These are phyloP conservation scores for Phytophthora pini DNA, from an alignment of 352 stramenopile species.

Conservation along the genomic window DNA sequence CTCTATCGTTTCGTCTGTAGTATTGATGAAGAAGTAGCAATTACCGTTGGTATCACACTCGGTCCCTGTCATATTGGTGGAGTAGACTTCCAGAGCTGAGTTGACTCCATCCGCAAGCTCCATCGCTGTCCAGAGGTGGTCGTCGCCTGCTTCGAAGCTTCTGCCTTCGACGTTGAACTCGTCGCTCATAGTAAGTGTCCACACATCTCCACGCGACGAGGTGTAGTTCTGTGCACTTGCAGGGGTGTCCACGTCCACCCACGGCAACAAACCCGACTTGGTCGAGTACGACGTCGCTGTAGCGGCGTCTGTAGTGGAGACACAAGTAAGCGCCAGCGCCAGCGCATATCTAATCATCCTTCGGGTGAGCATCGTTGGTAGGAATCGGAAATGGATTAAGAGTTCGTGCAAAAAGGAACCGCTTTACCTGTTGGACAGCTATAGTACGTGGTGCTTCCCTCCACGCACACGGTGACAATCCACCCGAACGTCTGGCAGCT, in stretches of 20 bases:
- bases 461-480: constrained; percentile 21
- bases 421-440: constrained; percentile 20
- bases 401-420: background rate
- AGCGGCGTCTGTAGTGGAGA: constrained; percentile 4
- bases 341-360: constrained; percentile 2
- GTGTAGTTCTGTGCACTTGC: constrained; percentile 38
- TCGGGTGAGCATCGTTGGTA: constrained; percentile 10
- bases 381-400: constrained; percentile 15
- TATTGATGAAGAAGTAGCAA: constrained; percentile 72
- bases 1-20: constrained; percentile 47
- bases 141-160: constrained; percentile 90
- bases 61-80: constrained; percentile 54
- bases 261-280: constrained; percentile 55
- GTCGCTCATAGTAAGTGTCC: constrained; percentile 85
- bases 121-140: constrained; percentile 94
- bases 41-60: constrained; percentile 18
- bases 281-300: constrained; percentile 34
- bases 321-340: background rate
- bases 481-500: constrained; percentile 22
- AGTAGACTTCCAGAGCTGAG: constrained; percentile 64
- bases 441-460: background rate
- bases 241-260: constrained; percentile 64
- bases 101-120: constrained; percentile 70
- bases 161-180: constrained; percentile 72
- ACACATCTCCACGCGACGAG: constrained; percentile 50